Evolutionary conservation across 257 asterid genomes (phyloP).

Genomic region (Nicotiana attenuata): DNA sequence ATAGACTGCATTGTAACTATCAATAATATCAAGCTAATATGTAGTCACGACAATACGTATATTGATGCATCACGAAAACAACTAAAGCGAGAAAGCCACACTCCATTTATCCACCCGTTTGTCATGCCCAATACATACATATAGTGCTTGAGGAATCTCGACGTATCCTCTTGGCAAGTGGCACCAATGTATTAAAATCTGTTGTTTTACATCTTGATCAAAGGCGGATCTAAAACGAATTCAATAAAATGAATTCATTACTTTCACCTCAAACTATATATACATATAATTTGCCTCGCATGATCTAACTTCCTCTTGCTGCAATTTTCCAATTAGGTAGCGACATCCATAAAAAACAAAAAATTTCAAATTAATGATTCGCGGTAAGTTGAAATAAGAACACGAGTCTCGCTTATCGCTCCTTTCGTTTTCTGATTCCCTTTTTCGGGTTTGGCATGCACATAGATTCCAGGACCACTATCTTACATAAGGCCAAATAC

Average conservation of each 20-base stretch:
- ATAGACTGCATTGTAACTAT: background rate
- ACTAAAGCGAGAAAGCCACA: background rate
- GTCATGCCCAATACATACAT: background rate
- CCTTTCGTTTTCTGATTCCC: background rate
- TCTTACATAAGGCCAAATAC: background rate
- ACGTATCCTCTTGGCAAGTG: background rate
- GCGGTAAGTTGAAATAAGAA: background rate
- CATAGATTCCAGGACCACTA: constrained; percentile 7
- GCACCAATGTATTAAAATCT: background rate
- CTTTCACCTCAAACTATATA: background rate
- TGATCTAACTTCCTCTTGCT: background rate
- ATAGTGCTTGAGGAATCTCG: background rate
- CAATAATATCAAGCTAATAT: background rate
- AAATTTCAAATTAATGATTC: background rate
- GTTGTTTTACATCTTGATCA: background rate
- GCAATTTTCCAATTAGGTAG: background rate
- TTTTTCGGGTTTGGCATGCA: background rate
- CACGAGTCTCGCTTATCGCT: background rate
- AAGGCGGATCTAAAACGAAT: background rate
- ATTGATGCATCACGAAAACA: background rate
- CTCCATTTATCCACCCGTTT: background rate
- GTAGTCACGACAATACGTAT: background rate
- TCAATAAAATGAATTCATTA: background rate
- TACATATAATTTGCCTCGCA: background rate
- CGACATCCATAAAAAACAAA: background rate